A percentile compares a stretch with the other conserved stretches of the same genome.
Conservation (phyloP, 495 filamentous ascomycete species). For the Penicillium flavigenum region DNA sequence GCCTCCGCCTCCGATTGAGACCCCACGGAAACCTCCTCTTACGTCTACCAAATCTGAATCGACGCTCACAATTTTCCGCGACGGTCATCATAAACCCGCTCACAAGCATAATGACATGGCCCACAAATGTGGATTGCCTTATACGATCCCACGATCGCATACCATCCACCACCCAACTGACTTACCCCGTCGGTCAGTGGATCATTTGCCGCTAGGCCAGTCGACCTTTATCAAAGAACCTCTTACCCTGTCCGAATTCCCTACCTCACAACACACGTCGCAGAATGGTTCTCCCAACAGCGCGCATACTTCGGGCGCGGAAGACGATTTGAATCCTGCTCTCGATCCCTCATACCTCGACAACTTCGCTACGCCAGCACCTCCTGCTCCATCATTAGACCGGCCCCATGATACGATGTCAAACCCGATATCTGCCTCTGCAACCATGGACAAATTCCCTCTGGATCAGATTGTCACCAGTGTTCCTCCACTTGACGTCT, state of each 20-base stretch:
- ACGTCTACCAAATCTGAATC: constrained; percentile 83
- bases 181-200: constrained; percentile 64
- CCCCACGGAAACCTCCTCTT: constrained; percentile 64
- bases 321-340: constrained; percentile 59
- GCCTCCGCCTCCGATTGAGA: constrained; percentile 45
- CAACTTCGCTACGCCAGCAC: constrained; percentile 44
- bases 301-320: constrained; percentile 45
- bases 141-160: constrained; percentile 73
- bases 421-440: constrained; percentile 27
- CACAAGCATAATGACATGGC: constrained; percentile 86
- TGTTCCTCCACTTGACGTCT: constrained; percentile 40
- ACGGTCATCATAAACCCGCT: constrained; percentile 90
- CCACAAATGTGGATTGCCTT: constrained; percentile 78
- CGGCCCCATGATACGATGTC: constrained; percentile 22
- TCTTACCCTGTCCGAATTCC: constrained; percentile 27
- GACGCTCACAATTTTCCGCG: constrained; percentile 79
- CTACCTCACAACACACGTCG: constrained; percentile 42
- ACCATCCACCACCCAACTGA: constrained; percentile 62
- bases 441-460: constrained; percentile 36
- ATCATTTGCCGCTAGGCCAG: constrained; percentile 59
- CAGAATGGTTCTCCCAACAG: constrained; percentile 71
- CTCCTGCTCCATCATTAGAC: constrained; percentile 48
- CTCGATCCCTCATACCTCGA: constrained; percentile 62
- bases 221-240: constrained; percentile 41
- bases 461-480: constrained; percentile 41